Conservation (phyloP, 495 filamentous ascomycete genomes). For the Talaromyces nanjingensis region DNA sequence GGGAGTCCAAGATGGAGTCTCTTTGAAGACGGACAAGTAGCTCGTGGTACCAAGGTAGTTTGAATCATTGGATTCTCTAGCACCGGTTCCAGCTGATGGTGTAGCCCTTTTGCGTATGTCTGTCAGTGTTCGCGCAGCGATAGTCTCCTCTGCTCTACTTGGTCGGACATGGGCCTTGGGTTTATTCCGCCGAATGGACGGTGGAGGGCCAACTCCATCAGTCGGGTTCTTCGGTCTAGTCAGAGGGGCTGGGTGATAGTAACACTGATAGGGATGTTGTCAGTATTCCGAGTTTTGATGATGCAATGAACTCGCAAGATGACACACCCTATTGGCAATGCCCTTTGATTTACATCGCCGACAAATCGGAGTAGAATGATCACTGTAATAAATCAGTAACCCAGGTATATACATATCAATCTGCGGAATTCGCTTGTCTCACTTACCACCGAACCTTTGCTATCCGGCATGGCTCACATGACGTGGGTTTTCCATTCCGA, state of each 20-base stretch:
- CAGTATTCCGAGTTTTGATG: background rate
- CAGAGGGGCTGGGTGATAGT: slow-evolving; percentile 22
- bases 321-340: slow-evolving; percentile 6
- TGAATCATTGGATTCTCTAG: background rate
- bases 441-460: slow-evolving; percentile 22
- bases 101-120: background rate
- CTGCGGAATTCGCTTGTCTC: background rate
- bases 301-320: background rate
- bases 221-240: slow-evolving; percentile 9
- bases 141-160: background rate
- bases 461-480: slow-evolving; percentile 31
- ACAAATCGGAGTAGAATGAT: slow-evolving; percentile 20
- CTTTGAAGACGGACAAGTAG: slow-evolving; percentile 13
- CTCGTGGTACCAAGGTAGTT: slow-evolving; percentile 11
- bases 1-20: background rate
- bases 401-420: background rate
- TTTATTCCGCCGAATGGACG: background rate
- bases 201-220: background rate
- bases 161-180: background rate
- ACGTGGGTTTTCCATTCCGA: slow-evolving; percentile 26
- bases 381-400: slow-evolving; percentile 8
- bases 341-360: slow-evolving; percentile 16
- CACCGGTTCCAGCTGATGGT: too few relatives aligned
- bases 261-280: slow-evolving; percentile 10
- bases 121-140: background rate